Conservation (phyloP, 192 early-diverging fungal species). For the Geranomyces variabilis region DNA sequence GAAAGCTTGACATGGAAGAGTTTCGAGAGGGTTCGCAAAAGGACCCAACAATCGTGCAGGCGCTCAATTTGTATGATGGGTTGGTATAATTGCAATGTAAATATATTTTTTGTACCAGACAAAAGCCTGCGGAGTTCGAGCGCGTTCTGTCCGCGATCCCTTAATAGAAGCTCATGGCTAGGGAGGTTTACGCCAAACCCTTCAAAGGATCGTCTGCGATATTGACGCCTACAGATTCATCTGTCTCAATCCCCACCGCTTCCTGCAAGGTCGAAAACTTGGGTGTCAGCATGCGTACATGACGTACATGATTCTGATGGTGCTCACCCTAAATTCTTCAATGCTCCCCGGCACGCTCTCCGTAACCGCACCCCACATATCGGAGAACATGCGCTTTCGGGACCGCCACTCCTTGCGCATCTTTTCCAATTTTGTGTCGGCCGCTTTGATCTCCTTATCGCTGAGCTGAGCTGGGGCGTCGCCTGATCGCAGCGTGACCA, state of each 20-base stretch:
- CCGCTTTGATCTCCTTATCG: slow-evolving; percentile 34
- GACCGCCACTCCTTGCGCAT: slow-evolving; percentile 59
- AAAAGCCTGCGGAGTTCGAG: too few relatives aligned
- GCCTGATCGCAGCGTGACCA: slow-evolving; percentile 33
- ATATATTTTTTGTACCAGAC: too few relatives aligned
- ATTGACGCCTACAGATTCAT: slow-evolving; percentile 51
- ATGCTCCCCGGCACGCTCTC: slow-evolving; percentile 58
- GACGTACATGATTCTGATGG: not conserved
- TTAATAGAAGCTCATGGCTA: too few relatives aligned
- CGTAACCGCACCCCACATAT: slow-evolving; percentile 51
- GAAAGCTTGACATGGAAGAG: slow-evolving; percentile 78
- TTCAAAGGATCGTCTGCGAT: slow-evolving; percentile 44
- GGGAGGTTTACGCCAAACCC: not conserved
- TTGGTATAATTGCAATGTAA: slow-evolving; percentile 59
- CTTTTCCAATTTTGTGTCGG: slow-evolving; percentile 36
- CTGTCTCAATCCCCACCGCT: slow-evolving; percentile 63
- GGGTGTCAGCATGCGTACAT: not conserved
- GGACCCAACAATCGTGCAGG: slow-evolving; percentile 86
- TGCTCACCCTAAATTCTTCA: slow-evolving; percentile 50
- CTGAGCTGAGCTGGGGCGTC: slow-evolving; percentile 17
- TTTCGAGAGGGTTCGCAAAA: slow-evolving; percentile 86
- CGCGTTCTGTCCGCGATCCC: too few relatives aligned
- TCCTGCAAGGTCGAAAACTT: slow-evolving; percentile 27
- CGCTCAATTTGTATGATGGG: slow-evolving; percentile 85
- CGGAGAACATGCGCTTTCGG: slow-evolving; percentile 61